These are phyloP conservation scores for Sporobolomyces pararoseus DNA, from an alignment of 768 basidiomycete species.

Conservation along the genomic window DNA sequence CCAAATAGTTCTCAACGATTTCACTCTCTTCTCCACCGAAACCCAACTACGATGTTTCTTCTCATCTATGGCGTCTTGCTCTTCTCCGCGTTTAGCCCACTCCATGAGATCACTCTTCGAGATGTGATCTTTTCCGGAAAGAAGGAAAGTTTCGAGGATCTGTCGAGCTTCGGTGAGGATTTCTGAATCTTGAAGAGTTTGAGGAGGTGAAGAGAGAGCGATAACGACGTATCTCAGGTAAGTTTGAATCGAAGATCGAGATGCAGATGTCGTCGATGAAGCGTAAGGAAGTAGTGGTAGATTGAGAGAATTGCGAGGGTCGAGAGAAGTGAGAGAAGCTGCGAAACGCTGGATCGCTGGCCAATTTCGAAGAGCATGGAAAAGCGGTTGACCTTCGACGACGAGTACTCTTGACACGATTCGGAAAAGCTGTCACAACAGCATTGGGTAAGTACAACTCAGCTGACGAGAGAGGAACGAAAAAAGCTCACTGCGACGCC, in stretches of 20 bases:
- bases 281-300: conserved; percentile 9
- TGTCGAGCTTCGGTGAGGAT: conserved; percentile 9
- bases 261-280: not conserved
- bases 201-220: conserved; percentile 27
- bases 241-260: not conserved
- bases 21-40: conserved; percentile 1
- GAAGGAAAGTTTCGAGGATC: conserved; percentile 32
- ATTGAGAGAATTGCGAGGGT: conserved; percentile 1
- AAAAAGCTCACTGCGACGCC: conserved; percentile 2
- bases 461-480: not conserved
- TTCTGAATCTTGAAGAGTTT: not conserved
- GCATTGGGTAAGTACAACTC: not conserved
- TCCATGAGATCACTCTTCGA: not conserved
- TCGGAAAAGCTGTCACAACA: conserved; percentile 10
- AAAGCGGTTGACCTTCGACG: not conserved
- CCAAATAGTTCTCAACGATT: conserved; percentile 31
- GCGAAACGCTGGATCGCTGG: not conserved
- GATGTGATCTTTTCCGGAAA: not conserved
- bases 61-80: conserved; percentile 10
- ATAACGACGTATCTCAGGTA: conserved; percentile 36
- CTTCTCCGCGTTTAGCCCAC: not conserved
- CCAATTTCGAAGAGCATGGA: not conserved
- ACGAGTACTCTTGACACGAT: conserved; percentile 16
- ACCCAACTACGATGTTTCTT: conserved; percentile 14
- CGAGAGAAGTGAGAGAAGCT: conserved; percentile 7